phyloP scores from a whole-genome alignment of 352 stramenopile species.

The Phytophthora ramorum region DNA sequence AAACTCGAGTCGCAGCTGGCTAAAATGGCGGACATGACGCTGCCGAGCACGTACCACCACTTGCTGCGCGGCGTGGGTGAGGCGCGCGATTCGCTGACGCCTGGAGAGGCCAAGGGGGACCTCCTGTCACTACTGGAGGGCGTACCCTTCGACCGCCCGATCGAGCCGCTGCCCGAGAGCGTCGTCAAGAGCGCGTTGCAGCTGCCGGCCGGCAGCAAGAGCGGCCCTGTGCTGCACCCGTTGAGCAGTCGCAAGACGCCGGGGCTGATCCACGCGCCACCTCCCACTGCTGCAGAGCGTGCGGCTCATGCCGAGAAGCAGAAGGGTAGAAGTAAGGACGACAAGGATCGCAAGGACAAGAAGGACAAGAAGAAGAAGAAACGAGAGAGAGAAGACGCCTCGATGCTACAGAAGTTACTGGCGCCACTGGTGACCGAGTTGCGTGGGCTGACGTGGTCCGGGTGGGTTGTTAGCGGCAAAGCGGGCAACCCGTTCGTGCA shows the following conservation, averaged over 20 bases:
- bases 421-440: slow-evolving; percentile 72
- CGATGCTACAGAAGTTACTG: slow-evolving; percentile 76
- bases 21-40: slow-evolving; percentile 65
- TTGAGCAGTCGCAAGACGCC: slow-evolving; percentile 51
- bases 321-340: slow-evolving; percentile 63
- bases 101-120: slow-evolving; percentile 51
- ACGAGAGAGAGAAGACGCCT: slow-evolving; percentile 74
- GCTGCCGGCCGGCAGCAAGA: slow-evolving; percentile 67
- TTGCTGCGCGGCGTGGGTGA: slow-evolving; percentile 74
- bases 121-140: slow-evolving; percentile 69
- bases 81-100: slow-evolving; percentile 43
- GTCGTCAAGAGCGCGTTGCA: slow-evolving; percentile 78
- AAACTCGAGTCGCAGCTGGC: slow-evolving; percentile 64
- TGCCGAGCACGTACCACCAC: slow-evolving; percentile 78
- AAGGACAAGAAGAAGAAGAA: slow-evolving; percentile 90
- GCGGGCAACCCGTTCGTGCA: slow-evolving; percentile 81
- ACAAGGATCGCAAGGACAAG: slow-evolving; percentile 83
- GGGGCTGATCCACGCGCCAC: slow-evolving; percentile 73
- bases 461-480: slow-evolving; percentile 80
- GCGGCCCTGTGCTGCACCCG: slow-evolving; percentile 56
- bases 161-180: slow-evolving; percentile 75
- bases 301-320: slow-evolving; percentile 51
- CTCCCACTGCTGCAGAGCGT: slow-evolving; percentile 47
- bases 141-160: slow-evolving; percentile 81
- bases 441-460: slow-evolving; percentile 70